Evolutionary conservation across 2,329 filamentous ascomycete genomes (phyloP).

Genomic region (Cladophialophora bantiana): DNA sequence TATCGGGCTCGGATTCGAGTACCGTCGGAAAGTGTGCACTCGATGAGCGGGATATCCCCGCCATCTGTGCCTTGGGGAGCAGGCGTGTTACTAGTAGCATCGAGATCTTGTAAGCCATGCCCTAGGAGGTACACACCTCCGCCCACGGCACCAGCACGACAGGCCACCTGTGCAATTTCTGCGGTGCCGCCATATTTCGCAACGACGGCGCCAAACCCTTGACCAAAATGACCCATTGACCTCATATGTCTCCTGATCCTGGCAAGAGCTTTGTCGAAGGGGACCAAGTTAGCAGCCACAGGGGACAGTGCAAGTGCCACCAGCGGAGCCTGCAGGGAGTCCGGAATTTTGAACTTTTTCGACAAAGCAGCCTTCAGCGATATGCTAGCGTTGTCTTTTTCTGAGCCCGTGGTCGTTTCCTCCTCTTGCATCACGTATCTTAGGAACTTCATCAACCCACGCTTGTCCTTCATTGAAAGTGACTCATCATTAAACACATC

Average conservation of each 20-base stretch:
- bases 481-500: slow-evolving; percentile 83
- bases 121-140: slow-evolving; percentile 89
- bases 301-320: slow-evolving; percentile 77
- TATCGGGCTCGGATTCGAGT: slow-evolving; percentile 48
- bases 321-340: slow-evolving; percentile 69
- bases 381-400: slow-evolving; percentile 64
- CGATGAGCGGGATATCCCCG: slow-evolving; percentile 40
- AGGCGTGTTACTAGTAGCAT: neutral
- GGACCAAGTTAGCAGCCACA: slow-evolving; percentile 60
- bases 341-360: slow-evolving; percentile 70
- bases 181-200: slow-evolving; percentile 92
- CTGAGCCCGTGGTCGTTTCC: slow-evolving; percentile 49
- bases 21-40: slow-evolving; percentile 47
- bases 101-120: slow-evolving; percentile 63
- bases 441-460: slow-evolving; percentile 89
- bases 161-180: slow-evolving; percentile 89
- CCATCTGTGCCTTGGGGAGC: slow-evolving; percentile 14
- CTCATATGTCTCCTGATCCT: slow-evolving; percentile 79
- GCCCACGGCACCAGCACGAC: slow-evolving; percentile 87
- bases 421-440: slow-evolving; percentile 80
- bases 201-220: slow-evolving; percentile 86
- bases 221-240: slow-evolving; percentile 86
- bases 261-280: slow-evolving; percentile 73
- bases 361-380: slow-evolving; percentile 56
- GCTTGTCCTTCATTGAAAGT: slow-evolving; percentile 81